phyloP scores from a whole-genome alignment of 2,329 filamentous ascomycete species.

The Xylaria sp. region DNA sequence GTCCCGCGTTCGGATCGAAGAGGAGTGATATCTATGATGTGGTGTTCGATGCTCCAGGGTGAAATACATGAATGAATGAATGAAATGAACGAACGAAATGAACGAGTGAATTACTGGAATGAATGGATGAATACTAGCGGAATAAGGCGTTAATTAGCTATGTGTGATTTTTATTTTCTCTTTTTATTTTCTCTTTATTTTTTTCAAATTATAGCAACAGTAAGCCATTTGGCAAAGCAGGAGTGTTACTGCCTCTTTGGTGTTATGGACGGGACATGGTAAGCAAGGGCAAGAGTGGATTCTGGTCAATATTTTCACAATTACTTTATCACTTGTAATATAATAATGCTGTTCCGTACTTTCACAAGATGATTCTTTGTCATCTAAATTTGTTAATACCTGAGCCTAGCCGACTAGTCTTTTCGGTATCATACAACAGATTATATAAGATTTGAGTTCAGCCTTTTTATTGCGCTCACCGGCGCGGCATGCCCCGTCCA shows the following conservation, averaged over 20 bases:
- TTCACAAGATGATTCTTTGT: constrained; percentile 24
- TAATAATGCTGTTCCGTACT: constrained; percentile 9
- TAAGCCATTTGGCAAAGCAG: background rate
- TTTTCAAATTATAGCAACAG: background rate
- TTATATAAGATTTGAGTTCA: constrained; percentile 13
- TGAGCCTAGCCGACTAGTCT: constrained; percentile 35
- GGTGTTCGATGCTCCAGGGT: constrained; percentile 38
- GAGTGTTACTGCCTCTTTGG: background rate
- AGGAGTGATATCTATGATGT: constrained; percentile 48
- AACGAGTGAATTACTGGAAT: background rate
- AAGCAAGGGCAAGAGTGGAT: background rate
- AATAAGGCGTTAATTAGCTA: background rate
- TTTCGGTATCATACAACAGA: constrained; percentile 40
- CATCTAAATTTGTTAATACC: constrained; percentile 39
- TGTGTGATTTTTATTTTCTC: background rate
- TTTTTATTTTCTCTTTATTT: background rate
- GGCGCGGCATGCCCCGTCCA: constrained; percentile 89
- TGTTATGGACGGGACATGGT: background rate
- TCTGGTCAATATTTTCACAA: background rate
- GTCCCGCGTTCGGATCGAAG: constrained; percentile 28
- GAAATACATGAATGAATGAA: background rate
- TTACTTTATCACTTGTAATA: constrained; percentile 21
- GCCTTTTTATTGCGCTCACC: constrained; percentile 57
- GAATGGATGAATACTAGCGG: background rate
- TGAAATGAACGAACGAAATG: background rate